Evolutionary conservation across 768 basidiomycete species (phyloP).

Genomic region (Cystofilobasidium bisporidii): DNA sequence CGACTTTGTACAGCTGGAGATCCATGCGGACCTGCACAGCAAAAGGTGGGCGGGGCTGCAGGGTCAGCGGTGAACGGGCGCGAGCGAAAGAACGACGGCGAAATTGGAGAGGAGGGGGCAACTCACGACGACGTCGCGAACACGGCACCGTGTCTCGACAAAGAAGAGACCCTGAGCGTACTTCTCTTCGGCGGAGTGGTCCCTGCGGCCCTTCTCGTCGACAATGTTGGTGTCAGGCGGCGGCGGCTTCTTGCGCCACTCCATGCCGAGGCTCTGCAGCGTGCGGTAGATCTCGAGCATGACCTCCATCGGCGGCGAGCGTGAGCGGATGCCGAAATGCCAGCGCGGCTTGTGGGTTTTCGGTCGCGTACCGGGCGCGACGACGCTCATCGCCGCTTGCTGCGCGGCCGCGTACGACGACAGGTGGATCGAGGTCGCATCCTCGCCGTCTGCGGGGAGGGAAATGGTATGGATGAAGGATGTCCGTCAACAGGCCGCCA

Average conservation of each 20-base stretch:
- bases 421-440: constrained; percentile 24
- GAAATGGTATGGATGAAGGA: too few species aligned
- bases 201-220: constrained; percentile 54
- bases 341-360: constrained; percentile 64
- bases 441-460: constrained; percentile 2
- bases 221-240: constrained; percentile 42
- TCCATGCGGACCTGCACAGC: constrained; percentile 95
- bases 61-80: neutral
- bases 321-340: constrained; percentile 95
- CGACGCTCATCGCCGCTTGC: constrained; percentile 34
- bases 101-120: too few species aligned
- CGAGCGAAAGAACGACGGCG: too few species aligned
- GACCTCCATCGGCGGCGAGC: constrained; percentile 90
- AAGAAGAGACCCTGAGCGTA: constrained; percentile 59
- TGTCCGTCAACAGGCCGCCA: neutral
- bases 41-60: neutral
- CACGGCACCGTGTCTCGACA: constrained; percentile 82
- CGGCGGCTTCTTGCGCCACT: constrained; percentile 88
- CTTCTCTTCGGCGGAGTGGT: constrained; percentile 39
- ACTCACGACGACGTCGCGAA: constrained; percentile 85
- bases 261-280: constrained; percentile 79
- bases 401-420: constrained; percentile 36
- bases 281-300: constrained; percentile 98
- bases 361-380: constrained; percentile 42
- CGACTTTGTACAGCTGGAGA: constrained; percentile 91